Percentiles rank a stretch among this genome's conserved stretches.
Conservation (phyloP, 179 eudicot species). For the Corrigiola litoralis region DNA sequence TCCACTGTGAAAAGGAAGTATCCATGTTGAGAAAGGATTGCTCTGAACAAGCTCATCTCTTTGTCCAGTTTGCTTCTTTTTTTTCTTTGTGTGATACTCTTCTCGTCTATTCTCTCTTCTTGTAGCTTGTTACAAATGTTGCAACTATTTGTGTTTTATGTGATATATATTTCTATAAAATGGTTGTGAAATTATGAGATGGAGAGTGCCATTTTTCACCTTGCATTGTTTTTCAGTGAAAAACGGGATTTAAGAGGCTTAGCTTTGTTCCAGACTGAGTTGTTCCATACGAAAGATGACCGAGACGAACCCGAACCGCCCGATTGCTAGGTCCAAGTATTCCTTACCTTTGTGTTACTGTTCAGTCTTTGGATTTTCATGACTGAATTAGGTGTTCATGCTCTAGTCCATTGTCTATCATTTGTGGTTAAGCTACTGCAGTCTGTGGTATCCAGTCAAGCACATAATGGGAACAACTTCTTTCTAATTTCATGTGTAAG, state of each 20-base stretch:
- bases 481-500: no score
- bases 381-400: no score
- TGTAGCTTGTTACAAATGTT: not conserved
- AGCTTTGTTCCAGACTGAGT: no score
- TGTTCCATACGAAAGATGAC: no score
- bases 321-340: no score
- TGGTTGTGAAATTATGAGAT: not conserved
- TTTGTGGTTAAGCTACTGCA: no score
- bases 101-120: not conserved
- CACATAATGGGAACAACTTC: no score
- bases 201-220: constrained; percentile 2
- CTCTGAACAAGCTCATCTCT: not conserved
- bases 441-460: no score
- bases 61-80: not conserved
- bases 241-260: constrained; percentile 73
- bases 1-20: not conserved
- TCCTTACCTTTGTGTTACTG: no score
- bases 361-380: not conserved
- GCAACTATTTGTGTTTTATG: not conserved
- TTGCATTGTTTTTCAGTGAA: constrained; percentile 48
- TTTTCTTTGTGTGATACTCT: not conserved
- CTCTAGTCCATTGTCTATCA: no score
- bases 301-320: no score
- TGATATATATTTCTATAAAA: not conserved
- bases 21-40: no score